Conservation (phyloP, 2,329 filamentous ascomycete species). For the Claviceps sp. region DNA sequence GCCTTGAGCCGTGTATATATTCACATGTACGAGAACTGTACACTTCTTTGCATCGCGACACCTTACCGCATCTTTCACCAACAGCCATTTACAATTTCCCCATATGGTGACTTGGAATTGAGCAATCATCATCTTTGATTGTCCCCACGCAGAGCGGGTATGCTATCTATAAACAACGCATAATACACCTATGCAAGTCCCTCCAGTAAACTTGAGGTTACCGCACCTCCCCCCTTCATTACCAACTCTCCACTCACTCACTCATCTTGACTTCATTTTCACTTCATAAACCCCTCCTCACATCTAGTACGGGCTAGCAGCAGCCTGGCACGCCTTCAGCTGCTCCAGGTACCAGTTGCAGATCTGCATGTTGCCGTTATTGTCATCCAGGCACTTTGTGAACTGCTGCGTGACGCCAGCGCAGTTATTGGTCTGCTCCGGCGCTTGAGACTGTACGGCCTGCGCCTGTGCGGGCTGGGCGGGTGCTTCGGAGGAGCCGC, state of each 20-base stretch:
- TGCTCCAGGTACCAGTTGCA: conserved; percentile 98
- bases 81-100: too few relatives aligned
- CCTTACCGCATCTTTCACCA: too few relatives aligned
- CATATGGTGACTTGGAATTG: too few relatives aligned
- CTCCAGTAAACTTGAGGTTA: too few relatives aligned
- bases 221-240: too few relatives aligned
- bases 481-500: conserved; percentile 48
- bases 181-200: too few relatives aligned
- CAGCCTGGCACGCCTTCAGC: conserved; percentile 77
- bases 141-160: conserved; percentile 13
- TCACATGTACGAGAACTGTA: too few relatives aligned
- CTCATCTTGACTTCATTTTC: background rate
- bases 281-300: conserved; percentile 1
- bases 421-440: conserved; percentile 52
- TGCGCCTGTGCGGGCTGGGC: conserved; percentile 35
- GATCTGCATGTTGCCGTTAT: conserved; percentile 85
- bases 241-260: conserved; percentile 4
- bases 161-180: conserved; percentile 13
- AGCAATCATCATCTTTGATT: background rate
- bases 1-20: too few relatives aligned
- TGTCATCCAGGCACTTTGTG: conserved; percentile 92
- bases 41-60: too few relatives aligned
- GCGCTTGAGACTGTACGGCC: conserved; percentile 37
- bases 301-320: conserved; percentile 57
- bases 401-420: conserved; percentile 70